These are phyloP conservation scores for Apiospora malaysiana DNA, from an alignment of 2,329 filamentous ascomycete genomes.

Conservation along the genomic window DNA sequence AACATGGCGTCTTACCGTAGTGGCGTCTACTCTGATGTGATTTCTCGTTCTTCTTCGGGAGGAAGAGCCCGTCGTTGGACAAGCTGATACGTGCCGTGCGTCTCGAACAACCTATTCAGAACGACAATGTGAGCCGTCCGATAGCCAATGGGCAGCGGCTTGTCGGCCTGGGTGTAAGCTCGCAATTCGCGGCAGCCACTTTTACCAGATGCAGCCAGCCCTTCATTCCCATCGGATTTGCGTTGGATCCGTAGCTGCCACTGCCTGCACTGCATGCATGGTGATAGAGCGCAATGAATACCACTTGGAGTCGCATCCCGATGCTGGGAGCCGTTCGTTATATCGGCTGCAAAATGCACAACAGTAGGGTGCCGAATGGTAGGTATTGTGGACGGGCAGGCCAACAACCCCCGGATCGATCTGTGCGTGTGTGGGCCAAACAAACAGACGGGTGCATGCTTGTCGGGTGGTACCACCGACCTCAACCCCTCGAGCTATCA, in stretches of 20 bases:
- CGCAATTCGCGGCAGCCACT: background rate
- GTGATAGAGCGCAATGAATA: background rate
- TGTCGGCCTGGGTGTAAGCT: background rate
- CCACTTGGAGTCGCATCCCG: background rate
- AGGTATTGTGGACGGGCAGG: no score
- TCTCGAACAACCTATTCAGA: background rate
- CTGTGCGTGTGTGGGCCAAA: background rate
- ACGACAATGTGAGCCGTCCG: background rate
- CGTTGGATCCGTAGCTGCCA: background rate
- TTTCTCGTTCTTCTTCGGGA: background rate
- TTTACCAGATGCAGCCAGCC: background rate
- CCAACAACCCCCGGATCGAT: background rate
- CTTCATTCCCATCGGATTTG: background rate
- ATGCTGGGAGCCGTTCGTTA: background rate
- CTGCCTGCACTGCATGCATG: background rate
- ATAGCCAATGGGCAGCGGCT: background rate
- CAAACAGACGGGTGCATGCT: background rate
- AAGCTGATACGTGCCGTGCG: background rate
- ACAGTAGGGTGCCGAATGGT: no score
- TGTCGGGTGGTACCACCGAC: background rate
- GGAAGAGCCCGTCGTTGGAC: background rate
- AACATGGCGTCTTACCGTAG: background rate
- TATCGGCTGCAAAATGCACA: no score
- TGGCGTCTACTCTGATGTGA: background rate
- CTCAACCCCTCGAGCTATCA: background rate